Evolutionary conservation across 1,284 basidiomycete genomes (phyloP).

Genomic region (Bondarzewia mesenterica): DNA sequence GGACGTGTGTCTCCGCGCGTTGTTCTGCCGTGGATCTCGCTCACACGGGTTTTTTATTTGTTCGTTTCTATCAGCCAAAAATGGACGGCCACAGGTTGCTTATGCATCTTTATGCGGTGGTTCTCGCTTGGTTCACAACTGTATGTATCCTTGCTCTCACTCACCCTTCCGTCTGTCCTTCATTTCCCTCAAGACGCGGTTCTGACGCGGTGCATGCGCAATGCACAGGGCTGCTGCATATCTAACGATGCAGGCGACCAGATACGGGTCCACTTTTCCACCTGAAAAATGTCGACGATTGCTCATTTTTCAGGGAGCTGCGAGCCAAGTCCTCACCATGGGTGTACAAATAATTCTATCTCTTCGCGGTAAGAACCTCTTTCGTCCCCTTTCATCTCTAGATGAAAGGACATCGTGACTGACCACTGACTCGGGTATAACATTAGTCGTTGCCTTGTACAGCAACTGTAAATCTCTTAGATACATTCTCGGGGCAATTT

Average conservation of each 20-base stretch:
- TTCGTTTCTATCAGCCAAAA: too few relatives aligned
- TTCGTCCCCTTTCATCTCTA: not conserved
- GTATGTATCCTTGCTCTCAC: not conserved
- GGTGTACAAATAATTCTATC: conserved; percentile 18
- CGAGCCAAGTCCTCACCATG: conserved; percentile 16
- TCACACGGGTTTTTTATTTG: too few relatives aligned
- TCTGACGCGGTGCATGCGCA: too few relatives aligned
- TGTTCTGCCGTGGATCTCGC: too few relatives aligned
- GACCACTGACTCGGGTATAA: not conserved
- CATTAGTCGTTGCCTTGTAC: not conserved
- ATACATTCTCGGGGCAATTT: not conserved
- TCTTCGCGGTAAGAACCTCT: conserved; percentile 13
- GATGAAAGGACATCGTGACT: not conserved
- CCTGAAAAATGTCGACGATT: not conserved
- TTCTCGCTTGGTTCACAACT: not conserved
- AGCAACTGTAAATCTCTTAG: not conserved
- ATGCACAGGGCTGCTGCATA: not conserved
- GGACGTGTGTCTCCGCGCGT: not conserved
- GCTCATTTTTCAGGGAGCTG: conserved; percentile 14
- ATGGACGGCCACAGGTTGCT: not conserved
- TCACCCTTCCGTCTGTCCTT: not conserved
- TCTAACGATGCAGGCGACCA: not conserved
- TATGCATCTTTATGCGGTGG: not conserved
- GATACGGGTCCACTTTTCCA: not conserved
- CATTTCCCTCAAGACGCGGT: not conserved